Evolutionary conservation across 257 asterid species (phyloP).

Genomic region (Fraxinus americana): DNA sequence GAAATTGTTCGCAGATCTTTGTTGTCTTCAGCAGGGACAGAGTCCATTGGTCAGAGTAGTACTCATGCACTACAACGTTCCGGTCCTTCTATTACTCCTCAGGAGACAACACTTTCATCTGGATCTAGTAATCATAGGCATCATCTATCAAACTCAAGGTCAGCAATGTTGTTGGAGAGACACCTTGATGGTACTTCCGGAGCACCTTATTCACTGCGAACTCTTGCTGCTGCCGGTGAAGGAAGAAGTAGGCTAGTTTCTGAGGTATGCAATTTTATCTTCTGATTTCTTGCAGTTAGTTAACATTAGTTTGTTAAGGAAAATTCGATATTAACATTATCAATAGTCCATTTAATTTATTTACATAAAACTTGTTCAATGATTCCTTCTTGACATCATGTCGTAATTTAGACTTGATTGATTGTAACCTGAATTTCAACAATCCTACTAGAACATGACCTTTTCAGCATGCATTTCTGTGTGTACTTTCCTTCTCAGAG

Average conservation of each 20-base stretch:
- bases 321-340: not conserved
- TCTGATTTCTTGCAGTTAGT: constrained; percentile 3
- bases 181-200: constrained; percentile 67
- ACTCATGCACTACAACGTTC: constrained; percentile 30
- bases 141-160: constrained; percentile 53
- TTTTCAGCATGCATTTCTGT: not conserved
- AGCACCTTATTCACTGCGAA: constrained; percentile 57
- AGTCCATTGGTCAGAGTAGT: constrained; percentile 54
- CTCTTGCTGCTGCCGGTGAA: constrained; percentile 64
- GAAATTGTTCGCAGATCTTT: constrained; percentile 76
- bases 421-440: constrained; percentile 2
- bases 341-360: not conserved
- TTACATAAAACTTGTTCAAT: not conserved
- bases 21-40: constrained; percentile 53
- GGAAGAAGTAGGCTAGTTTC: constrained; percentile 80
- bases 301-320: not conserved
- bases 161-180: constrained; percentile 70
- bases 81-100: constrained; percentile 44
- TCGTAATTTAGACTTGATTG: constrained; percentile 7
- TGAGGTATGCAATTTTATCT: constrained; percentile 54
- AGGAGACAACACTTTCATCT: constrained; percentile 49
- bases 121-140: constrained; percentile 57
- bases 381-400: constrained; percentile 5
- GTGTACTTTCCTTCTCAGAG: not conserved
- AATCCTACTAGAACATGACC: not conserved